Evolutionary conservation across 768 basidiomycete genomes (phyloP).

Genomic region (Cyclocybe cylindracea): DNA sequence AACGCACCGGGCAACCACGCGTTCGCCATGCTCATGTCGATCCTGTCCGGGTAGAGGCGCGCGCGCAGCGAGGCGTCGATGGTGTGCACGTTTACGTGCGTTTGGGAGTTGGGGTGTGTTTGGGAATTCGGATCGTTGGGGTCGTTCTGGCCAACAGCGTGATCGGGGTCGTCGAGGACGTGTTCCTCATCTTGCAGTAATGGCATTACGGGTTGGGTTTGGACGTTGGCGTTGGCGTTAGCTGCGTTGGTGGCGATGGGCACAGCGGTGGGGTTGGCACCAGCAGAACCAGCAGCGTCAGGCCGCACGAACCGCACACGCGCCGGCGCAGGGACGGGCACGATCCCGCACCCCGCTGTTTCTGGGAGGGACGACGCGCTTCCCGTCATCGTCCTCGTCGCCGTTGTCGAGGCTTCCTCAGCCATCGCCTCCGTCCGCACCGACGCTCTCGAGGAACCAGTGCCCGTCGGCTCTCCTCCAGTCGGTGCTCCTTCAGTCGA

Average conservation of each 20-base stretch:
- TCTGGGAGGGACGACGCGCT: conserved; percentile 21
- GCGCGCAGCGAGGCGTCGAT: background rate
- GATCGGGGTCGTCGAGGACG: too few species aligned
- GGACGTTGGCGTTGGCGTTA: background rate
- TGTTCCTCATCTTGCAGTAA: too few species aligned
- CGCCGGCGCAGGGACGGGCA: conserved; percentile 12
- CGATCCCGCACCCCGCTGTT: conserved; percentile 9
- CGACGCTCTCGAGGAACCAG: too few species aligned
- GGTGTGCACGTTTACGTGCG: background rate
- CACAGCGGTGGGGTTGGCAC: too few species aligned
- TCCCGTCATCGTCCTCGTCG: conserved; percentile 16
- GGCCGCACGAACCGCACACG: too few species aligned
- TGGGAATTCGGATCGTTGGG: background rate
- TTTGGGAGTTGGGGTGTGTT: background rate
- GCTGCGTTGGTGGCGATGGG: too few species aligned
- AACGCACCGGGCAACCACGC: conserved; percentile 40
- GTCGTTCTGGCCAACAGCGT: too few species aligned
- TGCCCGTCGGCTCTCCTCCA: too few species aligned
- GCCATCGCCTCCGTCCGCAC: too few species aligned
- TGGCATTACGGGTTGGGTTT: background rate
- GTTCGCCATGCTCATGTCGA: conserved; percentile 35
- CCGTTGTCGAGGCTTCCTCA: too few species aligned
- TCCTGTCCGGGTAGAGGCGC: background rate
- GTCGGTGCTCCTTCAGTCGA: background rate
- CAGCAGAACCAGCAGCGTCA: too few species aligned